These are phyloP conservation scores for Leishmania lainsoni DNA, from an alignment of 208 protist genomes.

Conservation along the genomic window DNA sequence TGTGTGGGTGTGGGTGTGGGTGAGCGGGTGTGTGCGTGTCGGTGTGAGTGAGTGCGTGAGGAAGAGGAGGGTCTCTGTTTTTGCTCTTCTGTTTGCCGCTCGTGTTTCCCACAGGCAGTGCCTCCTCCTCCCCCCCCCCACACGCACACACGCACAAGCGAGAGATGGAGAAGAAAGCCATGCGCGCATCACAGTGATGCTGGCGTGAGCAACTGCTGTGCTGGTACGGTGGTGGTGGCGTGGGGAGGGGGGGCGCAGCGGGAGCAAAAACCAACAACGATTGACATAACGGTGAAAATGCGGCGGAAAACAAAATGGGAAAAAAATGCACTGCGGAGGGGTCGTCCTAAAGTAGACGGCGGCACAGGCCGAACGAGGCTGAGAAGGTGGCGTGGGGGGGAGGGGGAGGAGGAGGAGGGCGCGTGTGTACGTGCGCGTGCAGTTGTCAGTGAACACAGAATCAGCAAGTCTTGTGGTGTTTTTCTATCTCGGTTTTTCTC, in stretches of 20 bases:
- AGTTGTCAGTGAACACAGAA: neutral
- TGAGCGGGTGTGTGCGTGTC: neutral
- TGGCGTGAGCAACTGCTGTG: no score
- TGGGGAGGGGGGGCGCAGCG: no score
- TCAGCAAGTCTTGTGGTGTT: neutral
- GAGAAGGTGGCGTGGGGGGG: neutral
- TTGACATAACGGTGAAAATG: no score
- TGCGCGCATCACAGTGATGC: neutral
- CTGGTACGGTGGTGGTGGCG: no score
- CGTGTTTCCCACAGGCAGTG: neutral
- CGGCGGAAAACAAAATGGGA: no score
- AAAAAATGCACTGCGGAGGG: no score
- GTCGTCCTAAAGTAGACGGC: no score
- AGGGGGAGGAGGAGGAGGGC: no score
- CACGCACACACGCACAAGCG: neutral
- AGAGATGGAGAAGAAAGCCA: neutral
- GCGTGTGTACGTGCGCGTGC: neutral
- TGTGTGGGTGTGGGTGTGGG: slow-evolving; percentile 5
- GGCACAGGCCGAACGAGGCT: no score
- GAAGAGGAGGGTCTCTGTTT: neutral
- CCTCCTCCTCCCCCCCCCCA: no score
- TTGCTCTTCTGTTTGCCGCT: neutral
- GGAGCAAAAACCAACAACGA: no score
- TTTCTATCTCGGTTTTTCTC: no score
- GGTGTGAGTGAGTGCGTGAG: neutral